A percentile compares a stretch with the other conserved stretches of the same genome.
Conservation (phyloP, 352 stramenopile species). For the Globisporangium nagaii region DNA sequence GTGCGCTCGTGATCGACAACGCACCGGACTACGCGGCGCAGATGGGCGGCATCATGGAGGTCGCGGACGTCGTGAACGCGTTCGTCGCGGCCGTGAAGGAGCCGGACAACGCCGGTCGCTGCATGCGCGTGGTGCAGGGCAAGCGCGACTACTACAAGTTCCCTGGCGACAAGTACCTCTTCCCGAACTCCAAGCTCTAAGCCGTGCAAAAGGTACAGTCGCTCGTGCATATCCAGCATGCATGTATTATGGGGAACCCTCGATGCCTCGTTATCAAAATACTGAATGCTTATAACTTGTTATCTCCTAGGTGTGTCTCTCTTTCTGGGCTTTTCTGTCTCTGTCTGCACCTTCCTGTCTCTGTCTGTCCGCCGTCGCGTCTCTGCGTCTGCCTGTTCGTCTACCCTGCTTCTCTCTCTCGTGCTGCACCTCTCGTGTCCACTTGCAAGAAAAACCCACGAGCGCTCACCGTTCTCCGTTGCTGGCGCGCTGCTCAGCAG, state of each 20-base stretch:
- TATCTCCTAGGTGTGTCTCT: not conserved
- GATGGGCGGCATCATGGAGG: conserved; percentile 30
- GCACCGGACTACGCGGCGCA: conserved; percentile 1
- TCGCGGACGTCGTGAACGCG: conserved; percentile 45
- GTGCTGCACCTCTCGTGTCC: not conserved
- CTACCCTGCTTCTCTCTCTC: not conserved
- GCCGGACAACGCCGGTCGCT: conserved; percentile 49
- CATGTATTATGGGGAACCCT: not conserved
- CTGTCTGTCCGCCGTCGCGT: not conserved
- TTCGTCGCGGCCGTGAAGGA: conserved; percentile 47
- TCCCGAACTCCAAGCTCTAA: conserved; percentile 50
- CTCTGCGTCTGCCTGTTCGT: not conserved
- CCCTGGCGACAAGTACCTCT: conserved; percentile 63
- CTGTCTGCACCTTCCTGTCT: not conserved
- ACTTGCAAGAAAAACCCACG: not conserved
- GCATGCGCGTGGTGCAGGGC: conserved; percentile 49
- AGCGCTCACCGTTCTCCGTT: conserved; percentile 8
- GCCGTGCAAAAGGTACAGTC: no score
- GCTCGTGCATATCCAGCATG: no score
- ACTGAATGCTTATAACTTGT: conserved; percentile 6
- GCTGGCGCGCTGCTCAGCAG: no score
- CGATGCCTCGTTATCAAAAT: not conserved
- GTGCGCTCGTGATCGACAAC: not conserved
- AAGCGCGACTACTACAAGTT: conserved; percentile 55
- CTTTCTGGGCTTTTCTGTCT: not conserved